Conservation (phyloP, 192 early-diverging fungal genomes). For the Coemansia sp. region DNA sequence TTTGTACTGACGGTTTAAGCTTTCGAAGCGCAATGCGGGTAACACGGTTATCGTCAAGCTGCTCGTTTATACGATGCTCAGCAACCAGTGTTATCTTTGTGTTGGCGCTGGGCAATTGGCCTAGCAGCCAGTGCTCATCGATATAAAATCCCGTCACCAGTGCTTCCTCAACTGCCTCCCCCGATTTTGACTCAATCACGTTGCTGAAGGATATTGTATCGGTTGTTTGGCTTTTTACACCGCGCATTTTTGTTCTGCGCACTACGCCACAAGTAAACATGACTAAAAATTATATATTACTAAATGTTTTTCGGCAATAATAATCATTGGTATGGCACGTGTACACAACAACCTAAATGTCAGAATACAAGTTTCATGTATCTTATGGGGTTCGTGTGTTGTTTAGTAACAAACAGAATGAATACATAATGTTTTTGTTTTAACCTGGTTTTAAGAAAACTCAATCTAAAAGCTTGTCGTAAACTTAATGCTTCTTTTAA, state of each 20-base stretch:
- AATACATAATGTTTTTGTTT: too few species aligned
- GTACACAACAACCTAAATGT: too few species aligned
- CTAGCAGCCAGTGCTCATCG: conserved; percentile 21
- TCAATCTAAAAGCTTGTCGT: too few species aligned
- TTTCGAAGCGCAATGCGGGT: conserved; percentile 8
- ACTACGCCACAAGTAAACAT: too few species aligned
- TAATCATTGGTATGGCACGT: background rate
- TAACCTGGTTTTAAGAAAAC: too few species aligned
- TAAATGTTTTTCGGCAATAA: background rate
- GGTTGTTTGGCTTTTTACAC: background rate
- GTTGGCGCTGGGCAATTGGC: conserved; percentile 3
- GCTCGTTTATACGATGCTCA: background rate
- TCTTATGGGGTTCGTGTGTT: too few species aligned
- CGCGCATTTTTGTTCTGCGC: background rate
- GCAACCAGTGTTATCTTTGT: conserved; percentile 11
- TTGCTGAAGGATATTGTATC: conserved; percentile 13
- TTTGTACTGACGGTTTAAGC: conserved; percentile 11
- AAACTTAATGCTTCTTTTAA: too few species aligned
- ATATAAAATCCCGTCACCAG: conserved; percentile 16
- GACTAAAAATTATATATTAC: too few species aligned
- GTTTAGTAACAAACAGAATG: too few species aligned
- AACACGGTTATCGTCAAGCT: background rate
- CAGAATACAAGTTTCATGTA: too few species aligned
- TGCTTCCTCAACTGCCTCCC: background rate
- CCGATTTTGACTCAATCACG: conserved; percentile 9